Evolutionary conservation across 176 grass and related monocot genomes (phyloP).

Genomic region (Bothriochloa decipiens): DNA sequence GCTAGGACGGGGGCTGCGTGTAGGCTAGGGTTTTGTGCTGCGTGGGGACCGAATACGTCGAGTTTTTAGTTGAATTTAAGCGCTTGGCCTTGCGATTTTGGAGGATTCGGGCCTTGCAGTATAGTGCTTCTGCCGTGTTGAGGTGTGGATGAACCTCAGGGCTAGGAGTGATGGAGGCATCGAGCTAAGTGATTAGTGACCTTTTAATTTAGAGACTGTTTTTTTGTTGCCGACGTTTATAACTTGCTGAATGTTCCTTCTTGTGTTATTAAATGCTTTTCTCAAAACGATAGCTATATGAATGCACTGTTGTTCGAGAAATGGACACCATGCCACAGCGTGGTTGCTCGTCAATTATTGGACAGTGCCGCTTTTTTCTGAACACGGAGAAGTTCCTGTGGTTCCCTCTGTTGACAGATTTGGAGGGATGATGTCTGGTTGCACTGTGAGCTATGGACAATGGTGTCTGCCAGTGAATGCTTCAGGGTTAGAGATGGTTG

Average conservation of each 20-base stretch:
- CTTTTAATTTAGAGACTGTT: background rate
- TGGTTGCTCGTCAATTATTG: background rate
- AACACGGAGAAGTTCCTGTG: background rate
- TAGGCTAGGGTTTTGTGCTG: conserved; percentile 50
- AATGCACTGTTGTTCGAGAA: conserved; percentile 1
- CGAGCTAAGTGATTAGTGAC: conserved; percentile 15
- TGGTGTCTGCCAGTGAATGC: background rate
- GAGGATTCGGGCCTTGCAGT: background rate
- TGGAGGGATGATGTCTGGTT: too few species aligned
- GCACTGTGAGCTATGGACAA: background rate
- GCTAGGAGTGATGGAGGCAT: conserved; percentile 34
- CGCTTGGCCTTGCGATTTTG: background rate
- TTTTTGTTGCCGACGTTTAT: background rate
- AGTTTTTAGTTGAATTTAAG: background rate
- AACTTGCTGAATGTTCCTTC: background rate
- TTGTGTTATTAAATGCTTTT: background rate
- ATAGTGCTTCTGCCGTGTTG: background rate
- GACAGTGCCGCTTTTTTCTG: background rate
- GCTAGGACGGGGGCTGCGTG: background rate
- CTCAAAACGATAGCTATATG: background rate
- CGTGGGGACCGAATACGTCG: background rate
- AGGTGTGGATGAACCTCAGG: background rate
- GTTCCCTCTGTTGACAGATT: too few species aligned
- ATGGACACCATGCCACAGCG: background rate
- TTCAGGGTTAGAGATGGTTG: background rate